Base-by-base conservation (phyloP, 1,284 basidiomycete genomes). In the Leccinum laetum region DNA sequence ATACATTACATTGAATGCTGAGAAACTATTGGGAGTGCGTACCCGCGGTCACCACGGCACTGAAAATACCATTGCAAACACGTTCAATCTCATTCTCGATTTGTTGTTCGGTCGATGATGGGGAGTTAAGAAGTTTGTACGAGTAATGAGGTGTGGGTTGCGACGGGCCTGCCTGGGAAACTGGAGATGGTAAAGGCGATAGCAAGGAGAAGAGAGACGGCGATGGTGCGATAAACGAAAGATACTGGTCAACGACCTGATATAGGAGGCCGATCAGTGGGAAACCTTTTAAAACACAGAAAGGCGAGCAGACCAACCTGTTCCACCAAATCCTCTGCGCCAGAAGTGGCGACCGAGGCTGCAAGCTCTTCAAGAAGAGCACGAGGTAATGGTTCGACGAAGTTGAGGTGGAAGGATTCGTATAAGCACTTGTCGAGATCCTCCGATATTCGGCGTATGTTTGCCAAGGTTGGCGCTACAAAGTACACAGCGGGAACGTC, bases 401-500 rank as follows among this genome's bases (percentile, higher is more conserved):
- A 99, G 76, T 97, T 98, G 70, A 99, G 82, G 78, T 99, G 93
- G 77, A 92, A 96, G 0, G 94, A 90, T 72, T 98, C 95, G 76
- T 99, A 99, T 39, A 99, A 84, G 21, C 85, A 84, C 70, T 93
- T 93, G 75, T 91, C 90, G 41, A 99, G 85, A 75, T 96, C 94
- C 72, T 95, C 90, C 14, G 94, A 91, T 82, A 98, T 96, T 63
- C 97, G 86, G 65, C 87, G 85, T 69, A 99, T 86, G 75, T 99
- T 99, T 61, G 84, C 81, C 10, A 94, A 81, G 0, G 95, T 98
- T 0, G 98, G 98, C 0, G 94, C 88, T 60, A 99, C 93, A 77
- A 99, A 98, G 82, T 99, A 99, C 35, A 99, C 88, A 0, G 98
- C 96, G 7, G 98, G 98, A 0, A 99, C 98, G 75, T 99, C 98